Base-by-base conservation (phyloP, 2,329 filamentous ascomycete species). In the Emergomyces orientalis region DNA sequence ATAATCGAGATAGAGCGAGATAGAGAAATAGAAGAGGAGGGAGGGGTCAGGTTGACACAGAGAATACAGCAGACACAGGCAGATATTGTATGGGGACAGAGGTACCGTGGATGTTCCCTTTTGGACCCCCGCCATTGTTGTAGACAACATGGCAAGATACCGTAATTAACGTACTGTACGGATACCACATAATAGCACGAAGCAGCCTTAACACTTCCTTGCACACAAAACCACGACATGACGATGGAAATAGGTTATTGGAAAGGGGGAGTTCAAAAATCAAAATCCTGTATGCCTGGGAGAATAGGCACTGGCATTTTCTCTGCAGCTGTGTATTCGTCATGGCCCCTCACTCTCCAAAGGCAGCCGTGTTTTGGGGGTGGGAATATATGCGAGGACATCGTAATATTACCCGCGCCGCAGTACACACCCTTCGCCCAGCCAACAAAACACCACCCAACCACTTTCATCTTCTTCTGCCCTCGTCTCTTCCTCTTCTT, bases 401-500 rank as follows among this genome's bases (percentile, higher is more conserved):
- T 5, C 49, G 25, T 32, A 32, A 52, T 52, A 52, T 52, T 37
- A 34, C 52, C 19, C n/a, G n/a, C n/a, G n/a, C n/a, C n/a, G n/a
- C n/a, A n/a, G n/a, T n/a, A n/a, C n/a, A n/a, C n/a, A n/a, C n/a
- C n/a, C n/a, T n/a, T n/a, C n/a, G n/a, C n/a, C n/a, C n/a, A n/a
- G n/a, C n/a, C n/a, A n/a, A n/a, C n/a, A n/a, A n/a, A n/a, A n/a
- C n/a, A n/a, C 45, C 45, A 51, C 27, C 22, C 47, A 51, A 13
- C 1, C 45, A 2, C 62, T 55, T 22, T 41, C 58, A 61, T 49
- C 62, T 60, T 65, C 61, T 49, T 63, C 62, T 63, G 55, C 58
- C 62, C 65, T 68, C 63, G 65, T 60, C 54, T 27, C 45, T 47
- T 62, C 51, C 59, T 60, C 65, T 60, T 49, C 63, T 59, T 62